These are phyloP conservation scores for Xanthoconium stramineum DNA, from an alignment of 768 basidiomycete species.

Conservation along the genomic window DNA sequence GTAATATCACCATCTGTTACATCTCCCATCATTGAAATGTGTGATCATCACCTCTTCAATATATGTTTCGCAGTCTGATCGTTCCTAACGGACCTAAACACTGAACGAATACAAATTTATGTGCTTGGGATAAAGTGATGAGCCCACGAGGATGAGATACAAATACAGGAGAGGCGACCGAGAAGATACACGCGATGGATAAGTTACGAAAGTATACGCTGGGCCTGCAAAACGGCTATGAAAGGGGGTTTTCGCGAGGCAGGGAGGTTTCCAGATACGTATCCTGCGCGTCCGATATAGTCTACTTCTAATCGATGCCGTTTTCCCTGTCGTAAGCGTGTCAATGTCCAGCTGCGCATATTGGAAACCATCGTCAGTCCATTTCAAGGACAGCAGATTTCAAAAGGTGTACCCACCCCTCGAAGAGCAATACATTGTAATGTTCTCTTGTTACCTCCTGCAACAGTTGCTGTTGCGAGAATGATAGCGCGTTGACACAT, in stretches of 20 bases:
- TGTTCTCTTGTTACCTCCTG: slow-evolving; percentile 51
- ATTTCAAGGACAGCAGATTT: neutral
- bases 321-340: slow-evolving; percentile 60
- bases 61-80: slow-evolving; percentile 22
- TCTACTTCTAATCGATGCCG: slow-evolving; percentile 64
- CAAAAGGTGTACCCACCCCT: slow-evolving; percentile 49
- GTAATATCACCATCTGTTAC: slow-evolving; percentile 32
- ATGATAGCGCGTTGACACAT: slow-evolving; percentile 51
- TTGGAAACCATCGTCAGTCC: neutral
- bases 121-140: slow-evolving; percentile 18
- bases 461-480: slow-evolving; percentile 63
- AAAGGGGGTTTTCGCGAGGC: slow-evolving; percentile 56
- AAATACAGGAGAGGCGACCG: slow-evolving; percentile 26
- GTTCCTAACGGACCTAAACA: slow-evolving; percentile 24
- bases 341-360: slow-evolving; percentile 58
- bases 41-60: slow-evolving; percentile 31
- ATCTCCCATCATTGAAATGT: slow-evolving; percentile 29
- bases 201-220: slow-evolving; percentile 27
- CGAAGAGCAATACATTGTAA: slow-evolving; percentile 61
- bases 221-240: slow-evolving; percentile 56
- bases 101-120: slow-evolving; percentile 17
- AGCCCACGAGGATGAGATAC: slow-evolving; percentile 30
- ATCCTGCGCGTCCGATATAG: slow-evolving; percentile 68
- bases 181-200: slow-evolving; percentile 26
- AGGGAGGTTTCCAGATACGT: slow-evolving; percentile 47